These are phyloP conservation scores for Leccinum subgranulosum DNA, from an alignment of 768 basidiomycete species.

Conservation along the genomic window DNA sequence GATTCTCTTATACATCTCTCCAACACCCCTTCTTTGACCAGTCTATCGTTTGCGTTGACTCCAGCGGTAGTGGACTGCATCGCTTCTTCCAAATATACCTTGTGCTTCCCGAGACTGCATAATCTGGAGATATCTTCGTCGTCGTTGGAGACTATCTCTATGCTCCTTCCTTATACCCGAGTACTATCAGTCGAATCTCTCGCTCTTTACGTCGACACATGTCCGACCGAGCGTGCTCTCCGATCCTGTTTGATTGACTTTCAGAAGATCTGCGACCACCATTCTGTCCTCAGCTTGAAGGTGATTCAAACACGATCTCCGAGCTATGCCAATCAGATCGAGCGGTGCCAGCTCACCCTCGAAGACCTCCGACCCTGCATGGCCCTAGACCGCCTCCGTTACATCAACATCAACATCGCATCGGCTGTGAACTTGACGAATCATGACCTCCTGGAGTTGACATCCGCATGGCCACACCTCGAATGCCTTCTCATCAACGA, in stretches of 20 bases:
- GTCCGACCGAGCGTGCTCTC: constrained; percentile 8
- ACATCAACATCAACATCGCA: constrained; percentile 9
- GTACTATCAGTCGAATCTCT: constrained; percentile 7
- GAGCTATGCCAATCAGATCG: background rate
- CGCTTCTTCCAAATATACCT: background rate
- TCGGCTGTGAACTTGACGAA: constrained; percentile 12
- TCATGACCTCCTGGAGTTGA: constrained; percentile 10
- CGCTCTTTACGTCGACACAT: constrained; percentile 5
- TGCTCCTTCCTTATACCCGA: background rate
- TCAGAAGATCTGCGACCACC: constrained; percentile 4
- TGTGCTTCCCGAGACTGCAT: constrained; percentile 10
- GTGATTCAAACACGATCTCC: constrained; percentile 10
- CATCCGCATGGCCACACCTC: constrained; percentile 17
- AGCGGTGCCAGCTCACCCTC: constrained; percentile 11
- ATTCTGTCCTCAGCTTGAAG: constrained; percentile 4
- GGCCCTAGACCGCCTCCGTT: constrained; percentile 10
- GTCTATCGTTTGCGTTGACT: constrained; percentile 10
- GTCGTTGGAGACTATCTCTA: background rate
- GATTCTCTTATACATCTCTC: constrained; percentile 16
- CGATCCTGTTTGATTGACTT: constrained; percentile 3
- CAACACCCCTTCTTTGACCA: constrained; percentile 9
- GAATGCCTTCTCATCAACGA: constrained; percentile 16
- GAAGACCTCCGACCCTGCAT: constrained; percentile 18
- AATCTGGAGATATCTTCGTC: constrained; percentile 11
- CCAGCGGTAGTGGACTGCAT: background rate